Conservation (phyloP, 345 rosid genomes). For the Citrus inodora region DNA sequence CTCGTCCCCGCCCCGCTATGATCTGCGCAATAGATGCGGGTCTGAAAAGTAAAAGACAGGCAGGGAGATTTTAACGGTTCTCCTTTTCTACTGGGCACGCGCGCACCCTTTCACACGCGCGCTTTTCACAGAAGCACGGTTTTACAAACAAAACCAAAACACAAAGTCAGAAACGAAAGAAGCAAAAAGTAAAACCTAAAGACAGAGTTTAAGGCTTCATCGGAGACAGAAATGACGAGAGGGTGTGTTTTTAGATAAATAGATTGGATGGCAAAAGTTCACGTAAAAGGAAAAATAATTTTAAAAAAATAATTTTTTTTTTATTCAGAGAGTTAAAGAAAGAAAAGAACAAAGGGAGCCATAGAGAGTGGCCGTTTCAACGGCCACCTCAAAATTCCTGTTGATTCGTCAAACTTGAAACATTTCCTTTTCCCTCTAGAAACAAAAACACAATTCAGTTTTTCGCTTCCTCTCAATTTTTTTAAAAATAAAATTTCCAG, state of each 20-base stretch:
- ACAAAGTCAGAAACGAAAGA: background rate
- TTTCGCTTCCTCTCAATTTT: background rate
- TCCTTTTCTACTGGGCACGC: background rate
- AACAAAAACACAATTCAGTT: background rate
- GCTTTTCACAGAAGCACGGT: background rate
- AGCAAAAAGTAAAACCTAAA: too few relatives aligned
- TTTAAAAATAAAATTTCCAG: background rate
- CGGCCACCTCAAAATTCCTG: constrained; percentile 38
- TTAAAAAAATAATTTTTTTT: background rate
- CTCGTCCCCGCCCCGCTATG: too few relatives aligned
- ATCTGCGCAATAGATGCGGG: too few relatives aligned
- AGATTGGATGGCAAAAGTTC: background rate
- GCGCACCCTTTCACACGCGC: background rate
- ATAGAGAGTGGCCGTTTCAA: constrained; percentile 39
- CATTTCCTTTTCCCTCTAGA: background rate
- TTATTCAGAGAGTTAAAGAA: background rate
- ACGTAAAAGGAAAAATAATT: background rate
- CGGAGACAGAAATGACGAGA: too few relatives aligned
- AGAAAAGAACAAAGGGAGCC: background rate
- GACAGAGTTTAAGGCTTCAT: too few relatives aligned
- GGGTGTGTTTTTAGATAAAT: too few relatives aligned
- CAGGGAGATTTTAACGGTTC: constrained; percentile 15
- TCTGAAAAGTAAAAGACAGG: constrained; percentile 3
- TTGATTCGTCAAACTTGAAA: constrained; percentile 16
- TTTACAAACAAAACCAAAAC: too few relatives aligned